Evolutionary conservation across 306 rosid genomes (phyloP).

Genomic region (Bauhinia variegata): DNA sequence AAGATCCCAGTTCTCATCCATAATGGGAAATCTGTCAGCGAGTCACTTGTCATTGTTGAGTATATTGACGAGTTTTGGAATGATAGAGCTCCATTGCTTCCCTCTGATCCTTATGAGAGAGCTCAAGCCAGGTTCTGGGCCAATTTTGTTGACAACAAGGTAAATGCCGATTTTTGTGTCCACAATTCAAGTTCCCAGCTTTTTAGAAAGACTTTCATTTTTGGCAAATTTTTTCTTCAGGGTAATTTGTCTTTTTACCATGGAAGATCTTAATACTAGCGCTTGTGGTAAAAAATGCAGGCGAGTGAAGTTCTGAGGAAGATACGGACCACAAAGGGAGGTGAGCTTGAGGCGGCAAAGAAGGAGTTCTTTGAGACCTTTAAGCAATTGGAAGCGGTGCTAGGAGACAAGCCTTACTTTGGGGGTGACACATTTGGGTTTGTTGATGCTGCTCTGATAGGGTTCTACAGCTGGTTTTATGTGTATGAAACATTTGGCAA

Average conservation of each 20-base stretch:
- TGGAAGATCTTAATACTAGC: not conserved
- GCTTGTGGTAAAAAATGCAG: not conserved
- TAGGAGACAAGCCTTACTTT: conserved; percentile 10
- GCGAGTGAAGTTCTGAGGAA: not conserved
- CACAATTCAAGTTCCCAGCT: no score
- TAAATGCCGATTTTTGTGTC: not conserved
- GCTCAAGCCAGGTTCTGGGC: conserved; percentile 13
- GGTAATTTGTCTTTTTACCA: not conserved
- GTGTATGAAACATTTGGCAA: conserved; percentile 16
- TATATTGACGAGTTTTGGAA: conserved; percentile 26
- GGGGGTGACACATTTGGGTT: conserved; percentile 37
- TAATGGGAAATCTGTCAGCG: conserved; percentile 13
- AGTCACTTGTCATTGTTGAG: conserved; percentile 15
- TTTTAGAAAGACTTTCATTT: no score
- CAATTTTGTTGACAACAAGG: not conserved
- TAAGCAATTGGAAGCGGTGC: conserved; percentile 2
- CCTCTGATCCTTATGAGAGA: conserved; percentile 16
- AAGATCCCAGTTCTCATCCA: conserved; percentile 22
- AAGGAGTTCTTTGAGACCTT: conserved; percentile 28
- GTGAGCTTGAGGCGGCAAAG: conserved; percentile 27
- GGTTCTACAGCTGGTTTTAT: conserved; percentile 33
- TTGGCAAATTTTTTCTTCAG: no score
- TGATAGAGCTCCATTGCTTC: not conserved
- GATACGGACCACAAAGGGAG: conserved; percentile 31
- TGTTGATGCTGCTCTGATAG: conserved; percentile 27